These are phyloP conservation scores for Xylaria cubensis DNA, from an alignment of 495 filamentous ascomycete genomes.

Conservation along the genomic window DNA sequence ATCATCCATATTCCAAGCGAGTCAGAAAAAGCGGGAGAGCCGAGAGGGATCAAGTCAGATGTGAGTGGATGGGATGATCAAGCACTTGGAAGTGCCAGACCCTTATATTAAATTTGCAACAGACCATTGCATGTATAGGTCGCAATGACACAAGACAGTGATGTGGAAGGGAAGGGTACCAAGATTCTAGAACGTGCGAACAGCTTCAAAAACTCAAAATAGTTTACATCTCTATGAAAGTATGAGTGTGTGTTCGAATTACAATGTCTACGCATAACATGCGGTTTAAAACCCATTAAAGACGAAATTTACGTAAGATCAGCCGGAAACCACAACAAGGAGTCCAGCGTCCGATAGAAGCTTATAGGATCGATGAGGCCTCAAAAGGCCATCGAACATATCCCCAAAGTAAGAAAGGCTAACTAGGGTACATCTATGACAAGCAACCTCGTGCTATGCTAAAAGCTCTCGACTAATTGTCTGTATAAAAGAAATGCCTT, in stretches of 20 bases:
- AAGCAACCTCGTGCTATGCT: background rate
- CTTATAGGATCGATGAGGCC: background rate
- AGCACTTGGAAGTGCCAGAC: constrained; percentile 44
- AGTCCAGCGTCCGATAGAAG: background rate
- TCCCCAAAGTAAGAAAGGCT: background rate
- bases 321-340: background rate
- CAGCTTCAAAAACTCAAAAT: constrained; percentile 17
- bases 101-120: background rate
- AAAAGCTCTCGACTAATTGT: constrained; percentile 4
- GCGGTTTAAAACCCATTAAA: background rate
- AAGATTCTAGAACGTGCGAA: constrained; percentile 27
- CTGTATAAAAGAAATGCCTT: constrained; percentile 1
- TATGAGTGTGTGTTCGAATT: background rate
- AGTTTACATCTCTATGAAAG: background rate
- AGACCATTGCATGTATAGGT: background rate
- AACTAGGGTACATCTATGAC: too few species aligned
- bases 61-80: constrained; percentile 17
- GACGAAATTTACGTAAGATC: background rate
- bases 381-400: background rate
- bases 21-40: constrained; percentile 21
- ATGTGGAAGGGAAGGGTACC: constrained; percentile 7
- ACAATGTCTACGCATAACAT: background rate
- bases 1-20: constrained; percentile 10
- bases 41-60: constrained; percentile 12
- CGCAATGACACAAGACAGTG: background rate